These are phyloP conservation scores for Avena sativa DNA, from an alignment of 176 grass and related monocot genomes.

Conservation along the genomic window DNA sequence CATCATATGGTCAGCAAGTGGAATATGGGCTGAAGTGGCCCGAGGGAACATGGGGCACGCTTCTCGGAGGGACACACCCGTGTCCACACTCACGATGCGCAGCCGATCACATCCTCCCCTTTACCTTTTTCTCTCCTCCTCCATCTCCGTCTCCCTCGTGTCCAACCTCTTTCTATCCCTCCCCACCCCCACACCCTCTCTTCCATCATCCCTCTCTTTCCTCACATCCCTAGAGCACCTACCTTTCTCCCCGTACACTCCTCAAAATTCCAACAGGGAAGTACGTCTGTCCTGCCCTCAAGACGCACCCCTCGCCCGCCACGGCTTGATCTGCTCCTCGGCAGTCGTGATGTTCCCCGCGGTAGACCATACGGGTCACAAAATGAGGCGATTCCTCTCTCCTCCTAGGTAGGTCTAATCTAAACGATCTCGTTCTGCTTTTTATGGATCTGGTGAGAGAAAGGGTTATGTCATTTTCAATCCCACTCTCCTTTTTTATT, in stretches of 20 bases:
- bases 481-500: constrained; percentile 29
- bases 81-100: constrained; percentile 32
- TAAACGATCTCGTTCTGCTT: background rate
- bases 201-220: background rate
- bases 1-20: too few species aligned
- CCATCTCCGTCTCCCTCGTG: background rate
- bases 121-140: constrained; percentile 33
- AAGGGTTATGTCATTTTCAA: constrained; percentile 19
- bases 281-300: too few species aligned
- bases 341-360: background rate
- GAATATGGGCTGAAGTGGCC: too few species aligned
- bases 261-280: constrained; percentile 37
- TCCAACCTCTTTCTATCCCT: background rate
- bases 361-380: constrained; percentile 12
- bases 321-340: background rate
- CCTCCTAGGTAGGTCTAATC: constrained; percentile 12
- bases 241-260: constrained; percentile 33
- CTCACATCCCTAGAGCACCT: constrained; percentile 1
- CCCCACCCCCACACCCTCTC: background rate
- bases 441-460: constrained; percentile 28
- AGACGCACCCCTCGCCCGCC: background rate
- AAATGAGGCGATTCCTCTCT: background rate
- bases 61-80: constrained; percentile 9
- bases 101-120: constrained; percentile 6
- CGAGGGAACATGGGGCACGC: background rate